A percentile compares a stretch with the other conserved stretches of the same genome.
Evolutionary conservation across 495 filamentous ascomycete species (phyloP).

Genomic region (Penicillium ochrochloron): DNA sequence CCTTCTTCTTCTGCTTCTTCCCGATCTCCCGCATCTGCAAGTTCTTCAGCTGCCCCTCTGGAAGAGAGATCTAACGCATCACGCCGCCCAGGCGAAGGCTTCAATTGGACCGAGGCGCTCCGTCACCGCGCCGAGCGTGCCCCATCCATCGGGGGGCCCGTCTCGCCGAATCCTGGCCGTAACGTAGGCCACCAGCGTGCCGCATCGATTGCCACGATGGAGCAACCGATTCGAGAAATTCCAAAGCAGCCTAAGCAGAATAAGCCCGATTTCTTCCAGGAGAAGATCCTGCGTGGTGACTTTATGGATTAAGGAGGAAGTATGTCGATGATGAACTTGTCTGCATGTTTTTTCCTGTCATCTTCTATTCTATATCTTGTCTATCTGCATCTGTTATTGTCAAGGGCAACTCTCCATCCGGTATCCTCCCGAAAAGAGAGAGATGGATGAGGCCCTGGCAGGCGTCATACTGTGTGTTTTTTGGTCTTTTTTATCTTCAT

Average conservation of each 20-base stretch:
- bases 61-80: constrained; percentile 53
- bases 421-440: not conserved
- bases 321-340: not conserved
- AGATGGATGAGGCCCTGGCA: not conserved
- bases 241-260: constrained; percentile 66
- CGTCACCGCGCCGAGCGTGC: constrained; percentile 84
- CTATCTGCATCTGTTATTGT: not conserved
- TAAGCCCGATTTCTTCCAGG: constrained; percentile 90
- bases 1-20: not conserved
- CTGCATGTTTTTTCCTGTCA: not conserved
- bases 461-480: constrained; percentile 19
- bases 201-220: constrained; percentile 71
- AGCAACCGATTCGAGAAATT: constrained; percentile 69
- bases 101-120: constrained; percentile 94
- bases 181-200: constrained; percentile 52
- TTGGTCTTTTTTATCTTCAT: constrained; percentile 4
- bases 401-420: not conserved
- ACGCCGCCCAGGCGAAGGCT: constrained; percentile 78
- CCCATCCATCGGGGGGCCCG: constrained; percentile 61
- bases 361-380: not conserved
- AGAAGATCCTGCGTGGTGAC: constrained; percentile 94
- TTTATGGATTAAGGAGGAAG: constrained; percentile 79
- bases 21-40: constrained; percentile 40
- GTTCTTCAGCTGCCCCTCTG: constrained; percentile 43
- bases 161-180: constrained; percentile 34